Evolutionary conservation across 371 early-diverging fungal species (phyloP).

Genomic region (Mucor plumbeus): DNA sequence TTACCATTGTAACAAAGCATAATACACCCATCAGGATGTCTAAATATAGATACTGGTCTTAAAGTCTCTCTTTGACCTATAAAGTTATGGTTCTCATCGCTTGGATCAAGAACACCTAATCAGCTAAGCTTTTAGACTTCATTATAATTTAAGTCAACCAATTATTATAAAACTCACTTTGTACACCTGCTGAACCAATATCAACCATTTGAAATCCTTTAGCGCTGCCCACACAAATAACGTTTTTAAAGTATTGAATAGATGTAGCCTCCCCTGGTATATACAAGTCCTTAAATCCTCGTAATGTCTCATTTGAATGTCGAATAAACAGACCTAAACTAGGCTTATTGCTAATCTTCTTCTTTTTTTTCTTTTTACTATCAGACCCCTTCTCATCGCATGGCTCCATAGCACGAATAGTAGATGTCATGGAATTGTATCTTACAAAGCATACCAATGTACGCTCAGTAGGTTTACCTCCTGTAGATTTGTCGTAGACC

Average conservation of each 20-base stretch:
- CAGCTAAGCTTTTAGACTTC: not conserved
- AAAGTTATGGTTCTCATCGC: slow-evolving; percentile 40
- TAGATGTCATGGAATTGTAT: slow-evolving; percentile 68
- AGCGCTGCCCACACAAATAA: slow-evolving; percentile 90
- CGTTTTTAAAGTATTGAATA: slow-evolving; percentile 83
- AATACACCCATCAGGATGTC: slow-evolving; percentile 76
- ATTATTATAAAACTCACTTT: slow-evolving; percentile 34
- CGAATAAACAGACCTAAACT: slow-evolving; percentile 54
- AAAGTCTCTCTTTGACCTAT: slow-evolving; percentile 29
- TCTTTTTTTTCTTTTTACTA: slow-evolving; percentile 54
- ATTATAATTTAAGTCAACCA: not conserved
- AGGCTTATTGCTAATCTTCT: slow-evolving; percentile 24
- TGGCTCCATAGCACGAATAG: slow-evolving; percentile 81
- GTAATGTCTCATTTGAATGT: slow-evolving; percentile 56
- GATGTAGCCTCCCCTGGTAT: slow-evolving; percentile 90
- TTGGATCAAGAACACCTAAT: slow-evolving; percentile 54
- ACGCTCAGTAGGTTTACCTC: slow-evolving; percentile 40
- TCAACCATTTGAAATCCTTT: slow-evolving; percentile 96
- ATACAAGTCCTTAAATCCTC: slow-evolving; percentile 85
- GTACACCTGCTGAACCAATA: slow-evolving; percentile 74
- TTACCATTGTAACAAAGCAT: slow-evolving; percentile 86
- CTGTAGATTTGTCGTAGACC: slow-evolving; percentile 56
- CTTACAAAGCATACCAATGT: slow-evolving; percentile 81
- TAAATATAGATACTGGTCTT: slow-evolving; percentile 87
- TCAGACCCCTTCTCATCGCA: slow-evolving; percentile 31